Conservation (phyloP, 805 yeast genomes). For the Pichia manshurica region DNA sequence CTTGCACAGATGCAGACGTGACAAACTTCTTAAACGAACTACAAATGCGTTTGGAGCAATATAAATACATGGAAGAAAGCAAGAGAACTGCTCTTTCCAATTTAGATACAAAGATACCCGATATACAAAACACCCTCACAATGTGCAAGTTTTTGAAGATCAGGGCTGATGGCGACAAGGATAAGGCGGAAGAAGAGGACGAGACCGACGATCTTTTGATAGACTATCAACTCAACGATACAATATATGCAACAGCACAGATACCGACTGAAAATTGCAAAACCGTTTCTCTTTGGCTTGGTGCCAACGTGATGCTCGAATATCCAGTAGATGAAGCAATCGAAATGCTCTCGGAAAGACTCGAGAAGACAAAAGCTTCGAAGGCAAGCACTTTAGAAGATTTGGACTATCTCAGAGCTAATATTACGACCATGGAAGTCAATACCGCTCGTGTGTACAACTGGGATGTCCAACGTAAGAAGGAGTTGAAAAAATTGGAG, state of each 20-base stretch:
- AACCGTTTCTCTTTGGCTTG: conserved; percentile 86
- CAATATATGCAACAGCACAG: conserved; percentile 78
- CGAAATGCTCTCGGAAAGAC: conserved; percentile 55
- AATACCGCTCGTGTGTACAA: conserved; percentile 89
- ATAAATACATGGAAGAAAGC: conserved; percentile 75
- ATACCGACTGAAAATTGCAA: conserved; percentile 52
- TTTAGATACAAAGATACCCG: conserved; percentile 76
- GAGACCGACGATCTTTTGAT: conserved; percentile 45
- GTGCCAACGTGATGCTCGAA: conserved; percentile 96
- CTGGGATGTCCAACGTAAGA: conserved; percentile 81
- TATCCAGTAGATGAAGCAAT: conserved; percentile 87
- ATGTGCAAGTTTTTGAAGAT: conserved; percentile 57
- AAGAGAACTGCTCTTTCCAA: conserved; percentile 45
- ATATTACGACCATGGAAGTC: conserved; percentile 96
- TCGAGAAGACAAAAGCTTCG: conserved; percentile 55
- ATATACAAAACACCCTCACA: conserved; percentile 76
- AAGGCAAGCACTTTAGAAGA: conserved; percentile 69
- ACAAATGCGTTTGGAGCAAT: conserved; percentile 85
- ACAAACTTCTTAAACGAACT: conserved; percentile 56
- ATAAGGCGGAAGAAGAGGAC: conserved; percentile 28
- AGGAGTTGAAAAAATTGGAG: conserved; percentile 30
- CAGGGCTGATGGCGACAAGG: conserved; percentile 41
- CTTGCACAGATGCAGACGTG: conserved; percentile 31
- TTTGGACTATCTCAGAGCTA: conserved; percentile 75
- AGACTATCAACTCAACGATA: conserved; percentile 91